Evolutionary conservation across 139 green algal genomes (phyloP).

Genomic region (Picochlorum sp.): DNA sequence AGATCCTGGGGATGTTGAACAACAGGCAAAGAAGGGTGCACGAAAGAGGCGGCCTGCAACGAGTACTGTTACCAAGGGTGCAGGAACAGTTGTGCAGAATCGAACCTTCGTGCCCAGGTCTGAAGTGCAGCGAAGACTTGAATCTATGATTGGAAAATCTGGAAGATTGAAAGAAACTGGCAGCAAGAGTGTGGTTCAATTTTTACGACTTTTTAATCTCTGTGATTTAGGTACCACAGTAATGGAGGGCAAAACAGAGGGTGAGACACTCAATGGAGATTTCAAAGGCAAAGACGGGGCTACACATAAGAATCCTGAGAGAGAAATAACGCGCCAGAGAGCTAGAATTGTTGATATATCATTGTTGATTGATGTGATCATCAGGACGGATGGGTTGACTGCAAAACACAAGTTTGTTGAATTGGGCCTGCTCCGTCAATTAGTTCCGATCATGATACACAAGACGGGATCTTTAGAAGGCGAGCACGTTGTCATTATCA

Average conservation of each 20-base stretch:
- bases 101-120: slow-evolving; percentile 26
- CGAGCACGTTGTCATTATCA: slow-evolving; percentile 54
- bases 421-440: slow-evolving; percentile 72
- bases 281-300: slow-evolving; percentile 13
- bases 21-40: neutral
- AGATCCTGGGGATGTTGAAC: neutral
- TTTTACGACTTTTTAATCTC: slow-evolving; percentile 85
- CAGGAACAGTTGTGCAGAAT: neutral
- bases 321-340: slow-evolving; percentile 48
- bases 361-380: slow-evolving; percentile 76
- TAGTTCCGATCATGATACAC: slow-evolving; percentile 43
- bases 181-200: slow-evolving; percentile 7
- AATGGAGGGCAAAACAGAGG: neutral
- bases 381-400: slow-evolving; percentile 47
- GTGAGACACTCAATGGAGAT: neutral
- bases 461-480: slow-evolving; percentile 32
- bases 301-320: slow-evolving; percentile 21
- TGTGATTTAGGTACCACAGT: slow-evolving; percentile 63
- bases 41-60: no score
- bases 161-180: slow-evolving; percentile 37
- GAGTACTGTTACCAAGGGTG: no score
- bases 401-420: slow-evolving; percentile 44
- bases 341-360: slow-evolving; percentile 76
- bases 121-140: slow-evolving; percentile 74
- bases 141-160: slow-evolving; percentile 40